Evolutionary conservation across 2,329 filamentous ascomycete genomes (phyloP).

Genomic region (Aspergillus sp.): DNA sequence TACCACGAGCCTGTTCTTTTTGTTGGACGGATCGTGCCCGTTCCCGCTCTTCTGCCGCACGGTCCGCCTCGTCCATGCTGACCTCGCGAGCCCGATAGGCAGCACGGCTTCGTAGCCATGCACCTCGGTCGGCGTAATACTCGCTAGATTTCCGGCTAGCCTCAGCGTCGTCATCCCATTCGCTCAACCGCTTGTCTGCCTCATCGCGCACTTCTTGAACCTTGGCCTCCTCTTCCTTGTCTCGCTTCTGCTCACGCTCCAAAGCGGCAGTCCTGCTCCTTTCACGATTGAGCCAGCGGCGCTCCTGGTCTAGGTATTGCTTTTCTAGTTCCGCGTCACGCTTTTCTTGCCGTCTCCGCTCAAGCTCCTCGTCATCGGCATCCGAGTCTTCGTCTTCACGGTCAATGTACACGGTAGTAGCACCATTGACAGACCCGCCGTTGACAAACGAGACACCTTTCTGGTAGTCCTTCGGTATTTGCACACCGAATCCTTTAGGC

Average conservation of each 20-base stretch:
- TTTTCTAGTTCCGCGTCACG: slow-evolving; percentile 75
- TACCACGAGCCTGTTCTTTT: slow-evolving; percentile 74
- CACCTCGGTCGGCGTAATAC: slow-evolving; percentile 84
- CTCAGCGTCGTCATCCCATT: slow-evolving; percentile 93
- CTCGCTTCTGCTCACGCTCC: slow-evolving; percentile 78
- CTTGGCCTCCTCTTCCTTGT: slow-evolving; percentile 70
- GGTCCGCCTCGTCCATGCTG: slow-evolving; percentile 77
- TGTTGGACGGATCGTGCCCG: slow-evolving; percentile 67
- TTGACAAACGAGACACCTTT: slow-evolving; percentile 82
- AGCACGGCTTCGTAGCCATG: slow-evolving; percentile 80
- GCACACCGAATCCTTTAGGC: slow-evolving; percentile 61
- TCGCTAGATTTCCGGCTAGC: slow-evolving; percentile 67
- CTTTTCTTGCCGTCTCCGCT: slow-evolving; percentile 69
- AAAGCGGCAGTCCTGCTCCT: slow-evolving; percentile 78
- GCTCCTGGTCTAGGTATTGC: slow-evolving; percentile 78
- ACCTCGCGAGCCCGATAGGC: slow-evolving; percentile 72
- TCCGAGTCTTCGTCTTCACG: slow-evolving; percentile 84
- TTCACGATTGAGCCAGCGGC: slow-evolving; percentile 88
- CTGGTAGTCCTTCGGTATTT: slow-evolving; percentile 70
- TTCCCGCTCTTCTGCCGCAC: slow-evolving; percentile 75
- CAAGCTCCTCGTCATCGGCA: slow-evolving; percentile 82
- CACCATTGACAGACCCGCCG: slow-evolving; percentile 66
- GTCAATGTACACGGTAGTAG: slow-evolving; percentile 51
- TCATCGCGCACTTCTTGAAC: slow-evolving; percentile 64
- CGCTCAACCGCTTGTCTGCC: slow-evolving; percentile 68